Percentiles rank a stretch among this genome's conserved stretches.
Conservation (phyloP, 1,284 basidiomycete genomes). For the Ganoderma resinaceum region DNA sequence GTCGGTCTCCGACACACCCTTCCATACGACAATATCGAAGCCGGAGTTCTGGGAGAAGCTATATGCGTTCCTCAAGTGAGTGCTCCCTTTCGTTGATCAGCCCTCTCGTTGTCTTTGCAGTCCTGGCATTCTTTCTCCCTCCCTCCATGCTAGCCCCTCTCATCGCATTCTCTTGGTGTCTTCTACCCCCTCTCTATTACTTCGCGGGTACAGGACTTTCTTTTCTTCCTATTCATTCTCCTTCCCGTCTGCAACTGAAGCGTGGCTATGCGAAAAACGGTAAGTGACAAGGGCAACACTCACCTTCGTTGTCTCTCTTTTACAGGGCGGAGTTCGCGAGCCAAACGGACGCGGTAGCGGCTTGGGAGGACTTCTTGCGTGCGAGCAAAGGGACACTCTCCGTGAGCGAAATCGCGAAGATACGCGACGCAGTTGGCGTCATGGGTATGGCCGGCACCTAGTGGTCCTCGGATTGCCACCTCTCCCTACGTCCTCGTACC, state of each 20-base stretch:
- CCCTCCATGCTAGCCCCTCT: not conserved
- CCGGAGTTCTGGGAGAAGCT: conserved; percentile 82
- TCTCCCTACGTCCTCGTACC: not conserved
- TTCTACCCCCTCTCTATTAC: not conserved
- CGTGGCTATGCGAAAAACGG: not conserved
- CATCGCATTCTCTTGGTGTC: not conserved
- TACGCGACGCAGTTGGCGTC: conserved; percentile 78
- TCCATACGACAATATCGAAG: conserved; percentile 71
- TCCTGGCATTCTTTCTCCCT: not conserved
- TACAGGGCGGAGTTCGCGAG: conserved; percentile 62
- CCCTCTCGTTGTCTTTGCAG: too few relatives aligned
- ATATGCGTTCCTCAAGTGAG: conserved; percentile 67
- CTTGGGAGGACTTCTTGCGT: conserved; percentile 80
- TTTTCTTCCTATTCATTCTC: not conserved
- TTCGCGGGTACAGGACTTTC: not conserved
- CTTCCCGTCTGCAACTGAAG: not conserved
- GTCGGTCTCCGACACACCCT: conserved; percentile 53
- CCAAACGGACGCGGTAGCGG: conserved; percentile 60
- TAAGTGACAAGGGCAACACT: not conserved
- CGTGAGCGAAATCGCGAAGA: conserved; percentile 78
- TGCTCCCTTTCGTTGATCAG: conserved; percentile 15
- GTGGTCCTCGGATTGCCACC: not conserved
- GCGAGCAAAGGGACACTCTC: conserved; percentile 75
- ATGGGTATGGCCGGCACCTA: conserved; percentile 81
- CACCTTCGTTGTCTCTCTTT: conserved; percentile 4